Evolutionary conservation across 805 yeast genomes (phyloP).

Genomic region (Zygosaccharomyces kombuchaensis): DNA sequence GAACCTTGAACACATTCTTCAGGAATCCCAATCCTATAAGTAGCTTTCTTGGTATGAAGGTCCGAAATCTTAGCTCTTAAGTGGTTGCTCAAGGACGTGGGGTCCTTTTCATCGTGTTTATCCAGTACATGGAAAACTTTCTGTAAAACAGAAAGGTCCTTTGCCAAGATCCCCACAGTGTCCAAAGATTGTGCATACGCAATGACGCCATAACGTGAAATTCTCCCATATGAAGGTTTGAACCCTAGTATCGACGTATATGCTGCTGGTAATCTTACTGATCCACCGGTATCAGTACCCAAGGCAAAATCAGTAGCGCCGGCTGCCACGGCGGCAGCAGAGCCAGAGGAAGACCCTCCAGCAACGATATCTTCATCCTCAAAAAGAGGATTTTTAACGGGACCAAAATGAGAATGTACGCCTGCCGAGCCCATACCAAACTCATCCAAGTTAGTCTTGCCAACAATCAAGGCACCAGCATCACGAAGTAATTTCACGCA

Average conservation of each 20-base stretch:
- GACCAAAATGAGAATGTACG: slow-evolving; percentile 51
- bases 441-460: slow-evolving; percentile 91
- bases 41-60: slow-evolving; percentile 12
- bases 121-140: slow-evolving; percentile 56
- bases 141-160: slow-evolving; percentile 41
- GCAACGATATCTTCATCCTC: slow-evolving; percentile 40
- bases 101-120: slow-evolving; percentile 66
- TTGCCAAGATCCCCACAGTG: slow-evolving; percentile 81
- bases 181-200: slow-evolving; percentile 93
- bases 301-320: slow-evolving; percentile 61
- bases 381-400: slow-evolving; percentile 52
- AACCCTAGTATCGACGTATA: slow-evolving; percentile 81
- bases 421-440: slow-evolving; percentile 94
- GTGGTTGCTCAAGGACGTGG: slow-evolving; percentile 52
- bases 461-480: slow-evolving; percentile 54
- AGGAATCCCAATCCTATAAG: slow-evolving; percentile 65
- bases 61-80: slow-evolving; percentile 33
- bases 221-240: slow-evolving; percentile 89
- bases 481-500: slow-evolving; percentile 50
- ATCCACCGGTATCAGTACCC: slow-evolving; percentile 98
- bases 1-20: slow-evolving; percentile 58
- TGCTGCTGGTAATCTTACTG: slow-evolving; percentile 88
- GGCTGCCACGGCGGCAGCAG: slow-evolving; percentile 87
- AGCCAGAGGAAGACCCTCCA: slow-evolving; percentile 97
- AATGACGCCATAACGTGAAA: slow-evolving; percentile 88